Conservation (phyloP, 257 asterid genomes). For the Primulina eburnea region DNA sequence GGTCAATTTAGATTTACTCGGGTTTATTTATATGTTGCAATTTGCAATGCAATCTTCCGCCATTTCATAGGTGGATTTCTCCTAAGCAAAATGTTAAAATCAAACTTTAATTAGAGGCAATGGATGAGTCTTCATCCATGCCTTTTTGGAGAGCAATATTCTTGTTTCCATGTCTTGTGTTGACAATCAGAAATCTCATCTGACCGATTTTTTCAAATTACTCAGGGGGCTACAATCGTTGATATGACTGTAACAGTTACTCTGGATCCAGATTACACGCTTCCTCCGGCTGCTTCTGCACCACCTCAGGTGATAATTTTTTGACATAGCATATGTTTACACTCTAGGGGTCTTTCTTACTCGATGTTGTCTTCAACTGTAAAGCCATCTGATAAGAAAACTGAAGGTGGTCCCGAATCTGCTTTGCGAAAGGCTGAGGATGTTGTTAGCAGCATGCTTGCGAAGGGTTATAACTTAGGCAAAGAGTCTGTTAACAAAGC, state of each 20-base stretch:
- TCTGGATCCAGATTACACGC: not conserved
- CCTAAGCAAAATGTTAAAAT: not conserved
- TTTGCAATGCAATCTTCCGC: not conserved
- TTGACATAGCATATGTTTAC: not conserved
- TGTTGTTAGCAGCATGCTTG: constrained; percentile 46
- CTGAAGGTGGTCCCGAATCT: constrained; percentile 28
- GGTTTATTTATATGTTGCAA: not conserved
- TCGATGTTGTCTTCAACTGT: not conserved
- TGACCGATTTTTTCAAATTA: not conserved
- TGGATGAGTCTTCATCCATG: not conserved
- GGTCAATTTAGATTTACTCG: not conserved
- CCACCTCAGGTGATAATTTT: not conserved
- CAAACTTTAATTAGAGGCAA: not conserved
- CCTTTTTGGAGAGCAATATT: not conserved
- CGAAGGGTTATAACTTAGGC: constrained; percentile 41
- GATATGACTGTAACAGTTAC: not conserved
- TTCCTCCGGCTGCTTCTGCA: not conserved
- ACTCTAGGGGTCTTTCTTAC: not conserved
- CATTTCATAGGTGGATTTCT: not conserved
- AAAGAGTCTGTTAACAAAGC: constrained; percentile 46
- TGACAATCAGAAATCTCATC: not conserved
- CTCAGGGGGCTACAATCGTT: not conserved
- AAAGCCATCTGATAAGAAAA: constrained; percentile 30
- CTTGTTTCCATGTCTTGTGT: not conserved
- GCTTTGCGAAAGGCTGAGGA: constrained; percentile 46